A percentile compares a stretch with the other conserved stretches of the same genome.
These are phyloP conservation scores for Mycosarcoma maydis DNA, from an alignment of 1,284 basidiomycete species.

Conservation along the genomic window DNA sequence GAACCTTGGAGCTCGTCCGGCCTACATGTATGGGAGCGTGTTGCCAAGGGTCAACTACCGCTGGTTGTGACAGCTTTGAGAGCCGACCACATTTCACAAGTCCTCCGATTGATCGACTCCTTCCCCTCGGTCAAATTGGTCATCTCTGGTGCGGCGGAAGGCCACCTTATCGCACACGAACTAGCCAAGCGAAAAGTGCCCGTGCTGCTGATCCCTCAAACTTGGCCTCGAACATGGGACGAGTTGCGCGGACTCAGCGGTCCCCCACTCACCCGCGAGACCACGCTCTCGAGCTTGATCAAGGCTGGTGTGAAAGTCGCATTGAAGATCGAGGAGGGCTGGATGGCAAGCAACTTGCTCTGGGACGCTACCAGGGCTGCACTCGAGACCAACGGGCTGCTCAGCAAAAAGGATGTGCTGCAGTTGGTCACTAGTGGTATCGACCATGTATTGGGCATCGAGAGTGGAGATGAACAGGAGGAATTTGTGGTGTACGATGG, in stretches of 20 bases:
- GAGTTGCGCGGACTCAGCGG: conserved; percentile 76
- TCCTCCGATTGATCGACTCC: conserved; percentile 78
- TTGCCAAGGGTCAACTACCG: conserved; percentile 71
- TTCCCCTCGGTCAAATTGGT: conserved; percentile 74
- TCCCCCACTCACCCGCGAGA: conserved; percentile 77
- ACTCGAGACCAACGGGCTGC: conserved; percentile 36
- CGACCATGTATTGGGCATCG: conserved; percentile 73
- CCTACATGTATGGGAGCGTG: conserved; percentile 32
- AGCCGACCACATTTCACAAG: conserved; percentile 78
- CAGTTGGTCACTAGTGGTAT: conserved; percentile 74
- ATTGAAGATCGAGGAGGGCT: conserved; percentile 73
- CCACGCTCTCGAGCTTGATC: conserved; percentile 74
- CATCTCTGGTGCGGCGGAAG: conserved; percentile 78
- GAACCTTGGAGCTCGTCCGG: conserved; percentile 70
- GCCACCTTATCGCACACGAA: conserved; percentile 75
- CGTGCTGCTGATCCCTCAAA: conserved; percentile 76
- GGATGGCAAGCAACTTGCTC: conserved; percentile 75
- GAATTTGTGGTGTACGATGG: conserved; percentile 77
- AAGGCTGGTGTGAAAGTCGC: conserved; percentile 79
- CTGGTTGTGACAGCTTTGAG: conserved; percentile 77
- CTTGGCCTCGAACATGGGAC: conserved; percentile 78
- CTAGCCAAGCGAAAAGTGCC: conserved; percentile 76
- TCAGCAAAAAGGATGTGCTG: conserved; percentile 73
- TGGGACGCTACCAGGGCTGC: conserved; percentile 72
- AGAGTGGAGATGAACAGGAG: conserved; percentile 41